Evolutionary conservation across 495 filamentous ascomycete genomes (phyloP).

Genomic region (Trichoderma erinaceum): DNA sequence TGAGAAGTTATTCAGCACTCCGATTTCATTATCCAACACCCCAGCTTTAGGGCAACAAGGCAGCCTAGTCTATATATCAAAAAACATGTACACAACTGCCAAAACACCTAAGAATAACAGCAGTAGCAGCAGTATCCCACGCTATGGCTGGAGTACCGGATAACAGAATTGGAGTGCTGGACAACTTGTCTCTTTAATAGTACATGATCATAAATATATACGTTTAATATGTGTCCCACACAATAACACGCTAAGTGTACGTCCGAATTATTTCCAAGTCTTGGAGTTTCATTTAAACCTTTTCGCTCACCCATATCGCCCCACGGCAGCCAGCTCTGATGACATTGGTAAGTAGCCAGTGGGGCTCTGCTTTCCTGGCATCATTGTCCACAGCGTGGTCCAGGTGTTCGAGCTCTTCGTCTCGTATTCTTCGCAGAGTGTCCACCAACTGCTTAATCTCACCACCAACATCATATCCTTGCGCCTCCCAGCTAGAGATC

Average conservation of each 20-base stretch:
- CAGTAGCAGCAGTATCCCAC: too few relatives aligned
- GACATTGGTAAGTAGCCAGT: slow-evolving; percentile 80
- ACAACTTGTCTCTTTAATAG: too few relatives aligned
- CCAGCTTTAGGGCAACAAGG: too few relatives aligned
- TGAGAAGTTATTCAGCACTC: too few relatives aligned
- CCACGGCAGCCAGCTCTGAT: slow-evolving; percentile 83
- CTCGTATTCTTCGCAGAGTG: slow-evolving; percentile 75
- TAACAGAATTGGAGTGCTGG: too few relatives aligned
- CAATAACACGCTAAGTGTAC: not conserved
- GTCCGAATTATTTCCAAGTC: not conserved
- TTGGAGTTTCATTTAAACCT: slow-evolving; percentile 46
- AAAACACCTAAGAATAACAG: too few relatives aligned
- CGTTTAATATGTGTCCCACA: not conserved
- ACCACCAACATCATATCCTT: slow-evolving; percentile 70
- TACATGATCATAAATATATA: not conserved
- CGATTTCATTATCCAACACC: too few relatives aligned
- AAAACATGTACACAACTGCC: too few relatives aligned
- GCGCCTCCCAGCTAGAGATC: slow-evolving; percentile 56
- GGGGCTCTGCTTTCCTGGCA: slow-evolving; percentile 77
- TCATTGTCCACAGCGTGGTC: slow-evolving; percentile 93
- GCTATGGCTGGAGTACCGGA: too few relatives aligned
- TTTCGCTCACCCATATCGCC: slow-evolving; percentile 91
- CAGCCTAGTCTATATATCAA: too few relatives aligned
- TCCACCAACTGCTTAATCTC: slow-evolving; percentile 69
- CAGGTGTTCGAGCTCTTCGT: slow-evolving; percentile 95